Evolutionary conservation across 495 filamentous ascomycete genomes (phyloP), one percentile per base, ranked within the genome.

Genomic region (Hapsidospora chrysogenum): DNA sequence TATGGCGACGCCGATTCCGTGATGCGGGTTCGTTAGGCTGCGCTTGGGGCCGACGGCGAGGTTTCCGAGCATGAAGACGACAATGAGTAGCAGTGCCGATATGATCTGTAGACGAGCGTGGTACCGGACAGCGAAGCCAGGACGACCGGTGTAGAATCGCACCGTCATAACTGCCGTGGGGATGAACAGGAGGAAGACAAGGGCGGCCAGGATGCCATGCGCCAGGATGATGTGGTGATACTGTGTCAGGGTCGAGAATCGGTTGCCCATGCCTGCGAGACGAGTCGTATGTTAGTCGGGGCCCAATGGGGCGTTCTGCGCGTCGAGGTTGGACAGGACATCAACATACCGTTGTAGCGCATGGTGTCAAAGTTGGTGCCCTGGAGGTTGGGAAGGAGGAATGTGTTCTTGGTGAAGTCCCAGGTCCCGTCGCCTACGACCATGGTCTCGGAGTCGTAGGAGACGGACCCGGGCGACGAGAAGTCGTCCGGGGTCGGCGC

Each of bases 291-390:
- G 37, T 22, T 14, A 28, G 15, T 2, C 9, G 21, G 7, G 29
- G 9, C 17, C 5, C 3, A n/a, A n/a, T n/a, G n/a, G n/a, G n/a
- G n/a, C n/a, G n/a, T n/a, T n/a, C n/a, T n/a, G 32, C 15, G 13
- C 7, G 23, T 9, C 17, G 7, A 10, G n/a, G 27, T 29, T 13
- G 14, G 16, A 15, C 22, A 15, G 34, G 1, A 3, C 28, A 8
- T 4, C 17, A 5, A 51, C 71, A 47, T 57, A 89, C 85, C 85
- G 74, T 94, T 94, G 57, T 92, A 92, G 56, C 68, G 74, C 78
- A 85, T 93, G n/a, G 85, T 94, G 35, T 78, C 83, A 55, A 86
- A 85, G 54, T 94, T 92, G 11, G 92, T 51, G 2, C 85, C 85
- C 51, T 80, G 66, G 25, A 94, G 56, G 57, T 89, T 89, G 17